Base-by-base conservation (phyloP, 2,329 filamentous ascomycete genomes). In the Trichoderma breve region DNA sequence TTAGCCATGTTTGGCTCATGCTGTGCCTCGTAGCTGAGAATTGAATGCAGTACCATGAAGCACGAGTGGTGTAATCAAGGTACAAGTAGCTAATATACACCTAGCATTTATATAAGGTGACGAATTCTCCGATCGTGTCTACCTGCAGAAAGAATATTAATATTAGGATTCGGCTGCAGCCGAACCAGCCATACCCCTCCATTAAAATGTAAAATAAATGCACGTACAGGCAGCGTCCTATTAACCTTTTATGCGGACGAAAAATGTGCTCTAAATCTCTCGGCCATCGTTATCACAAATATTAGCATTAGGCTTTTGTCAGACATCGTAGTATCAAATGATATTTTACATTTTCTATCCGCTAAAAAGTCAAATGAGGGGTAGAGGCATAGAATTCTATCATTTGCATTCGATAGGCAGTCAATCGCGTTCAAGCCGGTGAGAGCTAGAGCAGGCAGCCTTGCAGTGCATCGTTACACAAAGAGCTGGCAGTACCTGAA, bases 381-480 rank as follows among this genome's bases (percentile, higher is more conserved):
- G 47, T 14, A 5, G 21, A 6, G 47, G 47, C 43, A 21, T 51
- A 24, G 43, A 1, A 51, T 51, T 51, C n/a, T 24, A 1, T 21
- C 43, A 51, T 51, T 2, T 57, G 24, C 53, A 28, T n/a, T n/a
- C 0, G 26, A 57, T 57, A 57, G 26, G 26, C 14, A 28, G 7
- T 57, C 53, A 18, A 57, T 57, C 15, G 26, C 53, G 15, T 28
- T 57, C 53, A 18, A n/a, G 4, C 21, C 18, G 21, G 28, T 28
- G 36, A 47, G 39, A 30, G 26, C 12, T 39, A 64, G 14, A 30
- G 61, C 61, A 28, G 26, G 36, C 43, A 39, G 34, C 61, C 24
- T 63, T 47, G 61, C 34, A 63, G 61, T 63, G 36, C 61, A 51
- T 30, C 28, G 61, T 64, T 28, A 51, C 61, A 64, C 61, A 28